Conservation (phyloP, 2,329 filamentous ascomycete species). For the Fusarium transvaalense region DNA sequence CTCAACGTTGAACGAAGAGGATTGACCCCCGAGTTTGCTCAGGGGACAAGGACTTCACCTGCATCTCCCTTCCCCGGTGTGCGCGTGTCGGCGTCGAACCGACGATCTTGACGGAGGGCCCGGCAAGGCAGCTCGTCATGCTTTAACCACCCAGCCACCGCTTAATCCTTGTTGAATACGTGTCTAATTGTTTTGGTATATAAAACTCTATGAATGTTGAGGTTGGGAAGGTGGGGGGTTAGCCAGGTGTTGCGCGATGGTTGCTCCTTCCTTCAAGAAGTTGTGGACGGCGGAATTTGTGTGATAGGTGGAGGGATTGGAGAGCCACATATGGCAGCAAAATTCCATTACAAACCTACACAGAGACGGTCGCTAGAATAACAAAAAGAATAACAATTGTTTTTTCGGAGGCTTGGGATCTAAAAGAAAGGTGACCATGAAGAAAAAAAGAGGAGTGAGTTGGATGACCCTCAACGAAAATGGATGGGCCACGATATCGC, state of each 20-base stretch:
- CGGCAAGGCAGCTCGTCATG: neutral
- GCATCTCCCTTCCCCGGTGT: conserved; percentile 7
- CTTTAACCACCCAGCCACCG: conserved; percentile 21
- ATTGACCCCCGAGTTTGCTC: conserved; percentile 5
- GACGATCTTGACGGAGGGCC: neutral
- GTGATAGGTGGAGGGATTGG: neutral
- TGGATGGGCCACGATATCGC: neutral
- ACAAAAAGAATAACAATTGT: too few species aligned
- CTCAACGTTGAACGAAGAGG: conserved; percentile 14
- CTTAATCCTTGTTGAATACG: neutral
- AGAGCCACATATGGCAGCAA: neutral
- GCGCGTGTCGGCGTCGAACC: conserved; percentile 10
- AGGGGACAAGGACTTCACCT: conserved; percentile 3
- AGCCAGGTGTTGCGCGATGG: fast-evolving
- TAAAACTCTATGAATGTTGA: neutral
- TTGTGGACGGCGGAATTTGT: fast-evolving
- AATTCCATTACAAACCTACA: neutral
- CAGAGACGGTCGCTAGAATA: too few species aligned
- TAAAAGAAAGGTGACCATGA: too few species aligned
- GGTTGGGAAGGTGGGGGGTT: neutral
- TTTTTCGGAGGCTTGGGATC: too few species aligned
- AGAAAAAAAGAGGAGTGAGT: neutral
- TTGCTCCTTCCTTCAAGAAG: neutral
- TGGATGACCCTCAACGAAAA: fast-evolving
- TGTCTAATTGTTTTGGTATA: neutral